A percentile compares a stretch with the other conserved stretches of the same genome.
These are phyloP conservation scores for Xylaria sp. DNA, from an alignment of 2,329 filamentous ascomycete species.

Conservation along the genomic window DNA sequence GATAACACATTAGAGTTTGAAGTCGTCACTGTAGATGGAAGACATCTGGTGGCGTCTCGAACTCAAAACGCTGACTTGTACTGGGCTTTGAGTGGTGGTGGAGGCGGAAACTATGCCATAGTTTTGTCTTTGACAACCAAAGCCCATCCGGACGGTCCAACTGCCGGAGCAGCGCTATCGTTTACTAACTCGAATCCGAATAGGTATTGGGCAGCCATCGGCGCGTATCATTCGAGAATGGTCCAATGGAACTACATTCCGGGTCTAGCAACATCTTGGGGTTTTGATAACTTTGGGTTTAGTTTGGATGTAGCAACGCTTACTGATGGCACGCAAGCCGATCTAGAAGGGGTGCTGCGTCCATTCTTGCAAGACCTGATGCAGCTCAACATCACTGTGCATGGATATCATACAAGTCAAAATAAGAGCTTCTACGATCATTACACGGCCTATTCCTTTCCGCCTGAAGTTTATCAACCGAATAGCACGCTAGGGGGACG, in stretches of 20 bases:
- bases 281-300: background rate
- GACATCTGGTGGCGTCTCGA: background rate
- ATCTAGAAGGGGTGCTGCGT: background rate
- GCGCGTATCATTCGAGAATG: constrained; percentile 39
- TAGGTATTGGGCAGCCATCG: constrained; percentile 30
- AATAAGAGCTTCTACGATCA: background rate
- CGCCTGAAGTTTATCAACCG: background rate
- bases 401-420: background rate
- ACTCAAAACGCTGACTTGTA: constrained; percentile 4
- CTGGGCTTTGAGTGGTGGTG: constrained; percentile 12
- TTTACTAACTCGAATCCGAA: background rate
- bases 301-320: background rate
- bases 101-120: background rate
- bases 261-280: background rate
- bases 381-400: background rate
- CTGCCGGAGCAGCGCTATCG: constrained; percentile 43
- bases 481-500: constrained; percentile 3
- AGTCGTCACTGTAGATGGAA: background rate
- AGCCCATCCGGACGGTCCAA: constrained; percentile 38
- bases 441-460: background rate
- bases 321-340: background rate
- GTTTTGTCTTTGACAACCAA: constrained; percentile 6
- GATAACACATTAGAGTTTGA: constrained; percentile 8
- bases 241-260: background rate
- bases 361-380: background rate